These are phyloP conservation scores for Termitomyces sp. DNA, from an alignment of 768 basidiomycete species.

Conservation along the genomic window DNA sequence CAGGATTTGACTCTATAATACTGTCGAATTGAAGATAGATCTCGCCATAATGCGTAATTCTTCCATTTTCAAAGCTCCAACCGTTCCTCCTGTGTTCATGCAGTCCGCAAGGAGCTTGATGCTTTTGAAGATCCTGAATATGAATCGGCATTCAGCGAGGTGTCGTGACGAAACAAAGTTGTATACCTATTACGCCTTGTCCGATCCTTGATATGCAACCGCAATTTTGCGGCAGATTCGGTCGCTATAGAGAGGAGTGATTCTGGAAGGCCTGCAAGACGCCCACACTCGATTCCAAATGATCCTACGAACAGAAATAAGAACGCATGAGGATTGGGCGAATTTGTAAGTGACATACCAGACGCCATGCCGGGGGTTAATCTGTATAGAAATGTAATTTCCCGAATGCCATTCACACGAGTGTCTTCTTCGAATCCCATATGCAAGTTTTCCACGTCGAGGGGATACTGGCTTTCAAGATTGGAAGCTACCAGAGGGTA, in stretches of 20 bases:
- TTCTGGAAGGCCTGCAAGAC: slow-evolving; percentile 81
- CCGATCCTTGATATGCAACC: slow-evolving; percentile 46
- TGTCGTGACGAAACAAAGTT: background rate
- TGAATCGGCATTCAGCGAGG: background rate
- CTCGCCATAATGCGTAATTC: slow-evolving; percentile 10
- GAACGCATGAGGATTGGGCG: background rate
- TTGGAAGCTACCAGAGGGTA: slow-evolving; percentile 82
- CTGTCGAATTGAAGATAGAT: slow-evolving; percentile 10
- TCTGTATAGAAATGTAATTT: slow-evolving; percentile 86
- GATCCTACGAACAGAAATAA: slow-evolving; percentile 43
- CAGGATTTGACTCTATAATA: slow-evolving; percentile 1
- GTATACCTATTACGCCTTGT: slow-evolving; percentile 46
- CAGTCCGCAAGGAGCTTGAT: slow-evolving; percentile 7
- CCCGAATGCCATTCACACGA: slow-evolving; percentile 67
- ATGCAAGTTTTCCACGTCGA: slow-evolving; percentile 71
- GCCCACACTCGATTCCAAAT: slow-evolving; percentile 90
- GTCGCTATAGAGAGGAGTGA: slow-evolving; percentile 60
- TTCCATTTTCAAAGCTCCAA: background rate
- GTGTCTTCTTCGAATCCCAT: slow-evolving; percentile 79
- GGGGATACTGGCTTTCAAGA: slow-evolving; percentile 55
- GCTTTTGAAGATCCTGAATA: slow-evolving; percentile 11
- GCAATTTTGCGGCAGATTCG: slow-evolving; percentile 51
- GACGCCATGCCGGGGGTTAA: slow-evolving; percentile 69
- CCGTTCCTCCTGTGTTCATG: background rate
- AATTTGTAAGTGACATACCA: slow-evolving; percentile 24